Percentiles rank a stretch among this genome's conserved stretches.
These are phyloP conservation scores for Coffea humblotiana DNA, from an alignment of 305 asterid species.

Conservation along the genomic window DNA sequence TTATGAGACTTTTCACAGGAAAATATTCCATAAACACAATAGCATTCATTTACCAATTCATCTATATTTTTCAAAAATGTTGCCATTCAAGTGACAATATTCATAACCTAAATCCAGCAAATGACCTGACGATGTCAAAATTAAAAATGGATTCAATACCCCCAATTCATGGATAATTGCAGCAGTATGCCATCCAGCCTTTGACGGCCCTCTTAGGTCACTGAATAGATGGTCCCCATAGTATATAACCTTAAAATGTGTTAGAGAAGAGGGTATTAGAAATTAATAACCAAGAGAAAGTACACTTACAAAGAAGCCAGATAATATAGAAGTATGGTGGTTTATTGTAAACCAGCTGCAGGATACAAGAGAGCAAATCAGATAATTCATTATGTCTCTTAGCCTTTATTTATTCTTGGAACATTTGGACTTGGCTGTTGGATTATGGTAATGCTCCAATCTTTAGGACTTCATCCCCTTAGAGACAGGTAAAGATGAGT, in stretches of 20 bases:
- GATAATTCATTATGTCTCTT: neutral
- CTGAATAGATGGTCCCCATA: slow-evolving; percentile 98
- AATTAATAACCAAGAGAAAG: neutral
- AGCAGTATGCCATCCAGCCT: slow-evolving; percentile 98
- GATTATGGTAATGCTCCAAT: neutral
- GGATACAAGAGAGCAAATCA: neutral
- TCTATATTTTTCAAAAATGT: neutral
- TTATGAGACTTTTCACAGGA: neutral
- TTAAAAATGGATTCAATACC: slow-evolving; percentile 43
- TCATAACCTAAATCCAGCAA: neutral
- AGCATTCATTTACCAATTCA: neutral
- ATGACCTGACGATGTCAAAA: neutral
- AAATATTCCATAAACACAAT: neutral
- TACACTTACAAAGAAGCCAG: neutral
- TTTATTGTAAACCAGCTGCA: no score
- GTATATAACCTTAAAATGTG: slow-evolving; percentile 71
- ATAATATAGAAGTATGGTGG: slow-evolving; percentile 6
- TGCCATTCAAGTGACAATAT: neutral
- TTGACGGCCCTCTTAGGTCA: slow-evolving; percentile 97
- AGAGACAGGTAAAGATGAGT: neutral
- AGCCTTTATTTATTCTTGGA: neutral
- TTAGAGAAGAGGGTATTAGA: slow-evolving; percentile 4
- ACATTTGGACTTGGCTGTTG: neutral
- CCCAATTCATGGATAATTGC: slow-evolving; percentile 93
- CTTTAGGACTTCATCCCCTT: neutral